Evolutionary conservation across 2,329 filamentous ascomycete genomes (phyloP).

Genomic region (Neoscytalidium dimidiatum): DNA sequence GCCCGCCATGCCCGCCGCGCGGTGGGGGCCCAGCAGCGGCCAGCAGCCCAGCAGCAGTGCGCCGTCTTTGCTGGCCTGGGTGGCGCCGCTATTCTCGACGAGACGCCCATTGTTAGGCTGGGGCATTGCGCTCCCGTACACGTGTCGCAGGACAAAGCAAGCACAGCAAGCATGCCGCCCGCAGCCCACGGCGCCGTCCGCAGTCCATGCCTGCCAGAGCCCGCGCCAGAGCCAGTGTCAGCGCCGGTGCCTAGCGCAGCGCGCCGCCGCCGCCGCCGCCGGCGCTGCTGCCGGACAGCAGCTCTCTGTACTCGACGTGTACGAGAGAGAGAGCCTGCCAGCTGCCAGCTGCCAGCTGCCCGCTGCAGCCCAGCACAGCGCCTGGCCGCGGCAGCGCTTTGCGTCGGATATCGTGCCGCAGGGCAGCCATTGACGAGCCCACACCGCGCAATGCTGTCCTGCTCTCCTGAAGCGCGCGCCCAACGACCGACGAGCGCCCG

Average conservation of each 20-base stretch:
- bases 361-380: background rate
- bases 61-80: constrained; percentile 6
- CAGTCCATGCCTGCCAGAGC: constrained; percentile 10
- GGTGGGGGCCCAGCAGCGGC: constrained; percentile 12
- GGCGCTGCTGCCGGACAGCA: no score
- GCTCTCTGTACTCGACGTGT: no score
- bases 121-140: background rate
- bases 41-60: background rate
- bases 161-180: background rate
- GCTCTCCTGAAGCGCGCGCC: background rate
- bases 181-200: background rate
- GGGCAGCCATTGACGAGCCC: constrained; percentile 20
- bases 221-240: no score
- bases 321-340: no score
- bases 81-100: constrained; percentile 12
- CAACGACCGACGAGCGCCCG: constrained; percentile 17
- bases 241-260: no score
- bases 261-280: no score
- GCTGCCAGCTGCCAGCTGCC: no score
- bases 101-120: constrained; percentile 13
- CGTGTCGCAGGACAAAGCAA: constrained; percentile 18
- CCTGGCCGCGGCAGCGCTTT: background rate
- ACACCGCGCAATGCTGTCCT: background rate
- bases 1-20: no score
- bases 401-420: constrained; percentile 7